Evolutionary conservation across 2,329 filamentous ascomycete species (phyloP).

Genomic region (Fusarium annulatum): DNA sequence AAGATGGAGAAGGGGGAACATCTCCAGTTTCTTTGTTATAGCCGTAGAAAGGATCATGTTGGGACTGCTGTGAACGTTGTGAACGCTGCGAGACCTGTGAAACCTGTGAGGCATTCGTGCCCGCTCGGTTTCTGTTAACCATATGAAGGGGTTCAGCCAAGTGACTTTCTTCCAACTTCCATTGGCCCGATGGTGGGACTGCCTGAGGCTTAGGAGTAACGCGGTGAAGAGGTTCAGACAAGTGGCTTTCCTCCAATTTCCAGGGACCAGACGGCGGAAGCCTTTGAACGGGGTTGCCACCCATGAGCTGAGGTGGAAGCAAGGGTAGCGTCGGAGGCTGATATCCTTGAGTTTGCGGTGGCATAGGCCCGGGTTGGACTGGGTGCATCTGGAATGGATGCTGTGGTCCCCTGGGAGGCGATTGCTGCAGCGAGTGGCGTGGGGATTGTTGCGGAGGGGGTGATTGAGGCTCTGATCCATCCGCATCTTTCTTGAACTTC

Average conservation of each 20-base stretch:
- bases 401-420: constrained; percentile 17
- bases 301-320: constrained; percentile 38
- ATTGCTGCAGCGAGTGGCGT: constrained; percentile 9
- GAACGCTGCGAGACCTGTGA: constrained; percentile 24
- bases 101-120: constrained; percentile 38
- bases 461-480: constrained; percentile 16
- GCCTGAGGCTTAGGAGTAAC: constrained; percentile 47
- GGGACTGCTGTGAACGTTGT: constrained; percentile 43
- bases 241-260: constrained; percentile 66
- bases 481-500: constrained; percentile 28
- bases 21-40: constrained; percentile 61
- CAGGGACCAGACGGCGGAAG: constrained; percentile 60
- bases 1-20: constrained; percentile 25
- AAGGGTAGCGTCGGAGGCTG: constrained; percentile 36
- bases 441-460: constrained; percentile 15
- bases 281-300: constrained; percentile 53
- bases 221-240: constrained; percentile 60
- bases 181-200: constrained; percentile 56
- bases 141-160: constrained; percentile 60
- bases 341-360: constrained; percentile 20
- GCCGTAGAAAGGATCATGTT: constrained; percentile 46
- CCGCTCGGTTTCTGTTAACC: constrained; percentile 49
- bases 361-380: constrained; percentile 14
- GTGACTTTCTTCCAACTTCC: constrained; percentile 66
- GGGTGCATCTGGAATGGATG: constrained; percentile 38